phyloP scores from a whole-genome alignment of 148 eudicot species.

The Rhododendron griersonianum region DNA sequence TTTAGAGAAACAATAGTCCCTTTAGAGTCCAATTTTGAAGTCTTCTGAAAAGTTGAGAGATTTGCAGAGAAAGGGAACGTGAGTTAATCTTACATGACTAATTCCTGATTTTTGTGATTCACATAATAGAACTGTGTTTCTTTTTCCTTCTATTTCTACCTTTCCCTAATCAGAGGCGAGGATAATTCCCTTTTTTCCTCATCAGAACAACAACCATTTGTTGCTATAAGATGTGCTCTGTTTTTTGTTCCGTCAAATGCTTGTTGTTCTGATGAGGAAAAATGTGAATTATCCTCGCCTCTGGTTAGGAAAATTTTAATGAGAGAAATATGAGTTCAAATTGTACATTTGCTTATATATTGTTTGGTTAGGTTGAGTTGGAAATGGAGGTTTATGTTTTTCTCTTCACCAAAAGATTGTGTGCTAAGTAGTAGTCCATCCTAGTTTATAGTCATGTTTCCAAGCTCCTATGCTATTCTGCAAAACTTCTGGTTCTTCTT shows the following conservation, averaged over 20 bases:
- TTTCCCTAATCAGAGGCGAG: background rate
- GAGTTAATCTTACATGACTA: background rate
- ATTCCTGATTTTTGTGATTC: background rate
- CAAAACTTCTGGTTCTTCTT: no score
- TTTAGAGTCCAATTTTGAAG: background rate
- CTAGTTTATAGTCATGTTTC: background rate
- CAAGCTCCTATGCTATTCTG: background rate
- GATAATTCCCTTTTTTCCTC: background rate
- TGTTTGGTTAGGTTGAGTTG: background rate
- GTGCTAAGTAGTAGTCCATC: background rate
- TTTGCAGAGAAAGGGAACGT: background rate
- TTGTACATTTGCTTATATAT: background rate
- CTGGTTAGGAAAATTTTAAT: background rate
- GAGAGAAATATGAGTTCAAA: no score
- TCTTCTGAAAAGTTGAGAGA: background rate
- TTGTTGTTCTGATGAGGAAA: background rate
- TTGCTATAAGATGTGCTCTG: background rate
- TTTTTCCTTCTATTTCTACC: background rate
- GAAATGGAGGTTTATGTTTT: background rate
- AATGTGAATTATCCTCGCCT: background rate
- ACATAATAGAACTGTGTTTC: background rate
- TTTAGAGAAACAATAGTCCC: background rate
- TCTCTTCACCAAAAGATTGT: background rate
- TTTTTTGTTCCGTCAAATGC: background rate
- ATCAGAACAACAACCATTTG: background rate